Conservation (phyloP, 768 basidiomycete genomes). For the Trametes gibbosa region DNA sequence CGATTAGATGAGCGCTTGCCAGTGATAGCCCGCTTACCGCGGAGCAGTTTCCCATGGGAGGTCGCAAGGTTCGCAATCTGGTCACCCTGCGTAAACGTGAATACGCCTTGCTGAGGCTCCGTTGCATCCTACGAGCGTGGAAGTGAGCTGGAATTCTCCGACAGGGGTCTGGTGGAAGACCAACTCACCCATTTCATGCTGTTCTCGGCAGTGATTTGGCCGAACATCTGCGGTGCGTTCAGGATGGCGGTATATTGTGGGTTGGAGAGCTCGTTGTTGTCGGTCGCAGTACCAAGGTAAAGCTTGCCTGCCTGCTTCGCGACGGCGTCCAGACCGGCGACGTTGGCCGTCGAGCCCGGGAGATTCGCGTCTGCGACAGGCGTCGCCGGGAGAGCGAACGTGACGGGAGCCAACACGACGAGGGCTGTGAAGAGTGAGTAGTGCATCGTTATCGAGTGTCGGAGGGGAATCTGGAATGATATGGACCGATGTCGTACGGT, state of each 20-base stretch:
- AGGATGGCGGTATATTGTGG: constrained; percentile 37
- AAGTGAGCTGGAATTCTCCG: neutral
- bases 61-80: constrained; percentile 43
- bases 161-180: neutral
- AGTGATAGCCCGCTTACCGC: constrained; percentile 30
- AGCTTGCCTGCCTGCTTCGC: constrained; percentile 40
- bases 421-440: neutral
- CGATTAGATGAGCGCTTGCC: neutral
- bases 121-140: constrained; percentile 42
- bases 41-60: constrained; percentile 43
- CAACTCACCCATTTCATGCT: constrained; percentile 42
- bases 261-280: constrained; percentile 43
- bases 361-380: constrained; percentile 8
- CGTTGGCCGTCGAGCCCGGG: constrained; percentile 12
- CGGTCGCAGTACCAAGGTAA: constrained; percentile 49
- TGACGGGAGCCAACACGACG: neutral
- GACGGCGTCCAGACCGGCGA: constrained; percentile 31
- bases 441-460: neutral
- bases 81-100: constrained; percentile 47
- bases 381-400: constrained; percentile 1
- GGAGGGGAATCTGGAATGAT: too few relatives aligned
- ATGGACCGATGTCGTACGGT: too few relatives aligned
- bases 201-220: constrained; percentile 44
- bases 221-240: constrained; percentile 36
- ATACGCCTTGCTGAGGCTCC: constrained; percentile 46